phyloP scores from a whole-genome alignment of 2,329 filamentous ascomycete species.

The Cytospora chrysosperma region DNA sequence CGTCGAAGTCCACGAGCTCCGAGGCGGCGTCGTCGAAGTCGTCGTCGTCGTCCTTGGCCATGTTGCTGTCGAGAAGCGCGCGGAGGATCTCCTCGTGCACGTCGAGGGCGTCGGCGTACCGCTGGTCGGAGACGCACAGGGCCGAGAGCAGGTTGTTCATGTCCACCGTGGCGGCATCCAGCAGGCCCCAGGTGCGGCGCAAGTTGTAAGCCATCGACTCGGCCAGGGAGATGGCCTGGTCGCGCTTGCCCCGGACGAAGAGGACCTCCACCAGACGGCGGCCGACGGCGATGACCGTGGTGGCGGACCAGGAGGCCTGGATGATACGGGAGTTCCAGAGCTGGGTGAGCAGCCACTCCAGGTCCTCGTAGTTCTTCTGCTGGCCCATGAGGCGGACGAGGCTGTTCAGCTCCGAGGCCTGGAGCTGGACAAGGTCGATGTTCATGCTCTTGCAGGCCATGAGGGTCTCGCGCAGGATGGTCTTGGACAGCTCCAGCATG shows the following conservation, averaged over 20 bases:
- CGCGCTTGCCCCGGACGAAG: conserved; percentile 22
- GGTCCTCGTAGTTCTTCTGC: conserved; percentile 26
- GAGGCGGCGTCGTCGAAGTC: conserved; percentile 19
- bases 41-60: conserved; percentile 16
- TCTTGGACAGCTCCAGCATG: conserved; percentile 25
- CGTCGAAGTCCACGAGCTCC: conserved; percentile 23
- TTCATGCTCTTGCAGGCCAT: conserved; percentile 24
- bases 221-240: conserved; percentile 24
- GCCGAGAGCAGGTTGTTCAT: conserved; percentile 26
- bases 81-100: conserved; percentile 25
- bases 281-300: conserved; percentile 23
- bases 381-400: conserved; percentile 25
- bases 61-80: conserved; percentile 23
- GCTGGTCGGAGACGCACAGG: conserved; percentile 21
- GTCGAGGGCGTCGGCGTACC: conserved; percentile 23
- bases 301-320: conserved; percentile 22
- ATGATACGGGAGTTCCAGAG: conserved; percentile 26
- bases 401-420: conserved; percentile 24
- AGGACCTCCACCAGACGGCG: conserved; percentile 25
- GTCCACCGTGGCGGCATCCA: conserved; percentile 25
- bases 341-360: conserved; percentile 25
- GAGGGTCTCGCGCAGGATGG: conserved; percentile 25
- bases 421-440: conserved; percentile 24
- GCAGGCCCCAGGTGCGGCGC: conserved; percentile 25
- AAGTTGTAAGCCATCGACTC: conserved; percentile 26